phyloP scores from a whole-genome alignment of 202 grass and related monocot species.

The Dendrocalamus latiflorus region DNA sequence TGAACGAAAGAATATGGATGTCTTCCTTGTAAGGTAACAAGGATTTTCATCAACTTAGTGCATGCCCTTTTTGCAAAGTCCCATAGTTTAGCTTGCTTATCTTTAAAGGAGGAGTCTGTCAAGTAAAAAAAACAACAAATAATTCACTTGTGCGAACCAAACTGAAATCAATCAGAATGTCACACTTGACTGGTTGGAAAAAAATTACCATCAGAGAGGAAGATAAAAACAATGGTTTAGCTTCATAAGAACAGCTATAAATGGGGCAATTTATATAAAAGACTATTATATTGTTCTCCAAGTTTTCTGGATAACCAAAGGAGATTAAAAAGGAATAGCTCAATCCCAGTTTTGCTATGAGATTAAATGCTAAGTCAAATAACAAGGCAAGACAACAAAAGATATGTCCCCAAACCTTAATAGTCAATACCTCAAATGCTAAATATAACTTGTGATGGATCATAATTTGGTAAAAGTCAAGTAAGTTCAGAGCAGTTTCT shows the following conservation, averaged over 20 bases:
- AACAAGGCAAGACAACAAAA: slow-evolving; percentile 4
- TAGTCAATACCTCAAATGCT: not conserved
- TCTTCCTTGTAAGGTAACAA: slow-evolving; percentile 65
- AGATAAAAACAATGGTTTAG: not conserved
- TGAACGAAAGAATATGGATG: slow-evolving; percentile 95
- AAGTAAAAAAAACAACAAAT: slow-evolving; percentile 15
- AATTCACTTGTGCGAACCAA: not conserved
- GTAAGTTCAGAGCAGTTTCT: not conserved
- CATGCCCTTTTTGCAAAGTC: slow-evolving; percentile 85
- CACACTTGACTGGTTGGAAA: not conserved
- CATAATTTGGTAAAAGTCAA: slow-evolving; percentile 1
- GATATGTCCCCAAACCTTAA: not conserved
- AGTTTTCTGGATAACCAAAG: not conserved
- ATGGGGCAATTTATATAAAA: not conserved
- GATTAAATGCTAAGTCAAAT: not conserved
- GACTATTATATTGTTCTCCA: not conserved
- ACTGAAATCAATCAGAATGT: not conserved
- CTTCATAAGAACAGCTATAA: not conserved
- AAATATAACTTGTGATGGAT: not conserved
- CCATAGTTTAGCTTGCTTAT: slow-evolving; percentile 70
- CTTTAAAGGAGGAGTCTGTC: slow-evolving; percentile 71
- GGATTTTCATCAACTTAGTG: slow-evolving; percentile 90
- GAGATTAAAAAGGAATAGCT: not conserved
- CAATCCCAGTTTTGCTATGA: not conserved
- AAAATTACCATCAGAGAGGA: slow-evolving; percentile 6